A percentile compares a stretch with the other conserved stretches of the same genome.
These are phyloP conservation scores for Triticum dicoccoides DNA, from an alignment of 176 grass and related monocot species.

Conservation along the genomic window DNA sequence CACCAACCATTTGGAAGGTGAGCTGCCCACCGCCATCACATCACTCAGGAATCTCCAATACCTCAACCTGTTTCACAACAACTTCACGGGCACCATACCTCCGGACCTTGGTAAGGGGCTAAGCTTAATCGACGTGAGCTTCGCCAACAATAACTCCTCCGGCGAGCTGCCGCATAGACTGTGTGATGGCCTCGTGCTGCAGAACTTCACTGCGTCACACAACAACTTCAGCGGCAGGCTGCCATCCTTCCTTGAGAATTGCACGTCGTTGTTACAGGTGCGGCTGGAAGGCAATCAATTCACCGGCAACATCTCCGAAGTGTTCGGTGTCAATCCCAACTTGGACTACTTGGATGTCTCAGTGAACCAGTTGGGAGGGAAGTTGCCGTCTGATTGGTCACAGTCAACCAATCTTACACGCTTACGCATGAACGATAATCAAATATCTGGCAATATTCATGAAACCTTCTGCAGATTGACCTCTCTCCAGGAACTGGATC, in stretches of 20 bases:
- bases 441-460: background rate
- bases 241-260: too few relatives aligned
- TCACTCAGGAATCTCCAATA: background rate
- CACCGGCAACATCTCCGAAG: too few relatives aligned
- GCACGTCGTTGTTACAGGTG: fast-evolving
- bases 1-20: constrained; percentile 33
- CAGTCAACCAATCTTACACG: background rate
- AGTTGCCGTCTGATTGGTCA: background rate
- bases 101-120: background rate
- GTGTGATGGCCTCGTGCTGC: background rate
- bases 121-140: background rate
- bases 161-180: background rate
- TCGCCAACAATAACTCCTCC: background rate
- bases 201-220: background rate
- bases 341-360: background rate
- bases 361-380: background rate
- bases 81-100: background rate
- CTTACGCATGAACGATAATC: background rate
- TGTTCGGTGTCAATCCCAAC: background rate
- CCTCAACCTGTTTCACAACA: background rate
- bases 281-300: too few relatives aligned
- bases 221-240: too few relatives aligned
- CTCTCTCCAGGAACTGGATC: background rate
- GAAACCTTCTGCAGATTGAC: background rate
- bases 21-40: constrained; percentile 32